Evolutionary conservation across 2,329 filamentous ascomycete genomes (phyloP).

Genomic region (Penicillium thymicola): DNA sequence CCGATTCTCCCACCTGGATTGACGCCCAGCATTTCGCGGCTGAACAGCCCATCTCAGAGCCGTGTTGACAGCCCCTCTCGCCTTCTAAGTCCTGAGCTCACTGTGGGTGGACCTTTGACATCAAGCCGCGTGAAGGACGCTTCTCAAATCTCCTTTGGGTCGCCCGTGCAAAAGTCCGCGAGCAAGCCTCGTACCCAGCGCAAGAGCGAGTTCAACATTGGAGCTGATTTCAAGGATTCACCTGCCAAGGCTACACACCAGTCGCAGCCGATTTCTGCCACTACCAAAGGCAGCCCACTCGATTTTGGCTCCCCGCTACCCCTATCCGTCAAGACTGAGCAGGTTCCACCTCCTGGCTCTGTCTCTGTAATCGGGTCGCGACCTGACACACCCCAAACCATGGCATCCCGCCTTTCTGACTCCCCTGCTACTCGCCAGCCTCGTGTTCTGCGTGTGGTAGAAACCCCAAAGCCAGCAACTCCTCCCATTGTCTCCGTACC

Average conservation of each 20-base stretch:
- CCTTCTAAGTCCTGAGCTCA: slow-evolving; percentile 28
- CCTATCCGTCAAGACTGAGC: slow-evolving; percentile 25
- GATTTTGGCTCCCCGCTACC: slow-evolving; percentile 32
- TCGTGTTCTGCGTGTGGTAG: slow-evolving; percentile 55
- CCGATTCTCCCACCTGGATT: slow-evolving; percentile 31
- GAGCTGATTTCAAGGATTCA: slow-evolving; percentile 18
- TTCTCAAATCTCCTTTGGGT: slow-evolving; percentile 42
- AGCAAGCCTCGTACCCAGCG: slow-evolving; percentile 26
- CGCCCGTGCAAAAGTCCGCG: slow-evolving; percentile 37
- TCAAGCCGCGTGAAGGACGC: slow-evolving; percentile 29
- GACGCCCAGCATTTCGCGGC: slow-evolving; percentile 22
- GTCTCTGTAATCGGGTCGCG: slow-evolving; percentile 43
- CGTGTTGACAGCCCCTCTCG: slow-evolving; percentile 23
- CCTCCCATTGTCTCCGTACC: slow-evolving; percentile 31
- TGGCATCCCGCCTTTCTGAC: slow-evolving; percentile 37
- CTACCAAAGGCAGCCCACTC: slow-evolving; percentile 32
- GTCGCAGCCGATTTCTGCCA: slow-evolving; percentile 5
- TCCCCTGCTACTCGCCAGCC: slow-evolving; percentile 42
- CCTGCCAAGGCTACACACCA: slow-evolving; percentile 7
- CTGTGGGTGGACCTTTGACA: slow-evolving; percentile 18
- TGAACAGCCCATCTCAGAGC: slow-evolving; percentile 31
- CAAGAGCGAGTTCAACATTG: slow-evolving; percentile 20
- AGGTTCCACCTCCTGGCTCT: slow-evolving; percentile 26
- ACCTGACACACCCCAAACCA: slow-evolving; percentile 47
- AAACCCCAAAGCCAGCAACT: slow-evolving; percentile 53